A percentile compares a stretch with the other conserved stretches of the same genome.
phyloP scores from a whole-genome alignment of 371 early-diverging fungal species.

The Syncephalastrum contaminatum region DNA sequence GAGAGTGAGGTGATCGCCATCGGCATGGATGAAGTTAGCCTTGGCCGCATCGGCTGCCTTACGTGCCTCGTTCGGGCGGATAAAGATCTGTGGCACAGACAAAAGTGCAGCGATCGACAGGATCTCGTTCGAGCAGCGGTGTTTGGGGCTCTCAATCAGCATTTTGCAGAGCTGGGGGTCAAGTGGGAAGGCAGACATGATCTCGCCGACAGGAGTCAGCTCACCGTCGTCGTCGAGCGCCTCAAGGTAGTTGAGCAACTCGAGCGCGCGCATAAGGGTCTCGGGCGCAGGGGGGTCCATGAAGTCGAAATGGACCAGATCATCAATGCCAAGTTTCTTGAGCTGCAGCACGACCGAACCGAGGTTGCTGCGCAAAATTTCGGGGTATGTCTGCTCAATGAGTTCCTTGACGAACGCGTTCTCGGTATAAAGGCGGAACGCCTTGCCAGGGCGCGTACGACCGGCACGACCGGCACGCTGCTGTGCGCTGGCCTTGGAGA shows the following conservation, averaged over 20 bases:
- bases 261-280: constrained; percentile 89
- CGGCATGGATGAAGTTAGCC: constrained; percentile 87
- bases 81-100: constrained; percentile 86
- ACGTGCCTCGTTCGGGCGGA: constrained; percentile 88
- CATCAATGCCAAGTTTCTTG: constrained; percentile 85
- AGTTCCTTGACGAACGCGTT: constrained; percentile 77
- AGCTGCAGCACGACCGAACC: constrained; percentile 84
- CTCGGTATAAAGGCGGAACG: constrained; percentile 93
- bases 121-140: constrained; percentile 89
- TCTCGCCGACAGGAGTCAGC: constrained; percentile 76
- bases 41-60: constrained; percentile 91
- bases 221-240: constrained; percentile 88
- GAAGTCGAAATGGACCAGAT: constrained; percentile 91
- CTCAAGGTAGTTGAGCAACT: constrained; percentile 86
- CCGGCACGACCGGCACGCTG: constrained; percentile 94
- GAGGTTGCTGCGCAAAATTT: constrained; percentile 85
- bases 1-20: constrained; percentile 91
- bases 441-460: constrained; percentile 90
- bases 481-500: constrained; percentile 78
- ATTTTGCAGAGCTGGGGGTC: constrained; percentile 89
- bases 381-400: constrained; percentile 89
- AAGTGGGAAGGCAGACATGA: constrained; percentile 90
- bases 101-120: constrained; percentile 92
- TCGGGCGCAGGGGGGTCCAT: constrained; percentile 95
- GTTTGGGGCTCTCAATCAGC: constrained; percentile 80